These are phyloP conservation scores for Colletotrichum tropicicola DNA, from an alignment of 2,329 filamentous ascomycete species.

Conservation along the genomic window DNA sequence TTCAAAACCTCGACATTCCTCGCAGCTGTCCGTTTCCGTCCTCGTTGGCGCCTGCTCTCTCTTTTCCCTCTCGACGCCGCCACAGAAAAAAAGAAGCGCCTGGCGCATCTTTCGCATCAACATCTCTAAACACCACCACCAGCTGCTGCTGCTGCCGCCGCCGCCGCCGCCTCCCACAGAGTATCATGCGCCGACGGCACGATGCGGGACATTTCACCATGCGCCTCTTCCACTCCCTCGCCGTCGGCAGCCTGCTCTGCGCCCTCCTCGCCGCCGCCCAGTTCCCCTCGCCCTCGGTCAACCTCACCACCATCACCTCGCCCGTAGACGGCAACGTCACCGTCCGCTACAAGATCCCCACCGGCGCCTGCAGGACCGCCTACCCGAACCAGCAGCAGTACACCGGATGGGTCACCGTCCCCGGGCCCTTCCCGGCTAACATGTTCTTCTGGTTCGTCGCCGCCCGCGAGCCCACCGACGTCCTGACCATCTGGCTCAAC, in stretches of 20 bases:
- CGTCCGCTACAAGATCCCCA: conserved; percentile 71
- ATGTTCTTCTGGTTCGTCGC: conserved; percentile 62
- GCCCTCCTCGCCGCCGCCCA: conserved; percentile 22
- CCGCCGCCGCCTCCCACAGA: too few relatives aligned
- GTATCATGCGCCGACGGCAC: conserved; percentile 25
- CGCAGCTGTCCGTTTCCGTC: background rate
- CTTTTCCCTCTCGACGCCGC: background rate
- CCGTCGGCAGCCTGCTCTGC: conserved; percentile 12
- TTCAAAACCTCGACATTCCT: conserved; percentile 27
- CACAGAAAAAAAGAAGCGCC: background rate
- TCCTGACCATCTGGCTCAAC: conserved; percentile 70
- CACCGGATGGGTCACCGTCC: conserved; percentile 73
- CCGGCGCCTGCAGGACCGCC: conserved; percentile 70
- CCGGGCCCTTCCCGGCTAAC: conserved; percentile 61
- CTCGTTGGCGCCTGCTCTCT: background rate
- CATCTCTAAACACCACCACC: too few relatives aligned
- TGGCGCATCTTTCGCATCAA: background rate
- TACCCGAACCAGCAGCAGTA: conserved; percentile 74
- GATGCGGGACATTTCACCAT: conserved; percentile 28
- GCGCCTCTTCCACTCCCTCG: conserved; percentile 20
- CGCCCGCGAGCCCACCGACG: conserved; percentile 51
- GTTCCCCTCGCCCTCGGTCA: conserved; percentile 34
- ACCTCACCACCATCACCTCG: conserved; percentile 66
- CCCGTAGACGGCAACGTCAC: conserved; percentile 71
- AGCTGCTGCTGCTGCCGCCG: too few relatives aligned